Conservation (phyloP, 2,329 filamentous ascomycete species). For the Colletotrichum sp. region DNA sequence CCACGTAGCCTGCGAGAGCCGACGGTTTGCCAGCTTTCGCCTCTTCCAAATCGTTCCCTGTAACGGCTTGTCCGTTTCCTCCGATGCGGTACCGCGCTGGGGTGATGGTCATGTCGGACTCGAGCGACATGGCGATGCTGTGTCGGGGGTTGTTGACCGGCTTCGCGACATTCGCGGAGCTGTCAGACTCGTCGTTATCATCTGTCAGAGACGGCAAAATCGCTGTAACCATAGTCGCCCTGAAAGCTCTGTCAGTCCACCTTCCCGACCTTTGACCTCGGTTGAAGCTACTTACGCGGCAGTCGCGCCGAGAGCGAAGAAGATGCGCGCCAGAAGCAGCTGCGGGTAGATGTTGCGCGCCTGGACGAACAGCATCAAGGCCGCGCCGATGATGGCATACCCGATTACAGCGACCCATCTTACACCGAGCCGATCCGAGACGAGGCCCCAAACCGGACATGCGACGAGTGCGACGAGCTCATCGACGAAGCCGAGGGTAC, state of each 20-base stretch:
- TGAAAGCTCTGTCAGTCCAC: constrained; percentile 27
- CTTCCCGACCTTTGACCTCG: neutral
- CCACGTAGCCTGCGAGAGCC: constrained; percentile 84
- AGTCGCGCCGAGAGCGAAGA: constrained; percentile 92
- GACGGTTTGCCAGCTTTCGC: constrained; percentile 51
- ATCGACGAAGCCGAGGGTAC: constrained; percentile 84
- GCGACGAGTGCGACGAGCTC: constrained; percentile 82
- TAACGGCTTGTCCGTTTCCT: constrained; percentile 28
- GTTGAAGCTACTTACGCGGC: constrained; percentile 65
- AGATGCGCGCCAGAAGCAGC: constrained; percentile 79
- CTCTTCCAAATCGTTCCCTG: constrained; percentile 23
- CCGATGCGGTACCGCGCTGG: constrained; percentile 60
- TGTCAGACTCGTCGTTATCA: constrained; percentile 40
- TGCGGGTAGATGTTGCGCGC: constrained; percentile 88
- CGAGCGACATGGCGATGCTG: constrained; percentile 70
- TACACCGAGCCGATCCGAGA: constrained; percentile 80
- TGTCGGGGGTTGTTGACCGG: constrained; percentile 50
- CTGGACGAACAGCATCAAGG: constrained; percentile 83
- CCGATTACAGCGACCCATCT: constrained; percentile 76
- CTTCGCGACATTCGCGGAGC: constrained; percentile 31
- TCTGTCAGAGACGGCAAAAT: constrained; percentile 78
- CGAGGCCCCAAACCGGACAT: constrained; percentile 79
- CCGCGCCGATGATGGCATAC: constrained; percentile 80
- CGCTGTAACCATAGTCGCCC: constrained; percentile 95
- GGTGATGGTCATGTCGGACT: constrained; percentile 78